Base-by-base conservation (phyloP, 371 early-diverging fungal genomes). In the Mucor velutinosus region DNA sequence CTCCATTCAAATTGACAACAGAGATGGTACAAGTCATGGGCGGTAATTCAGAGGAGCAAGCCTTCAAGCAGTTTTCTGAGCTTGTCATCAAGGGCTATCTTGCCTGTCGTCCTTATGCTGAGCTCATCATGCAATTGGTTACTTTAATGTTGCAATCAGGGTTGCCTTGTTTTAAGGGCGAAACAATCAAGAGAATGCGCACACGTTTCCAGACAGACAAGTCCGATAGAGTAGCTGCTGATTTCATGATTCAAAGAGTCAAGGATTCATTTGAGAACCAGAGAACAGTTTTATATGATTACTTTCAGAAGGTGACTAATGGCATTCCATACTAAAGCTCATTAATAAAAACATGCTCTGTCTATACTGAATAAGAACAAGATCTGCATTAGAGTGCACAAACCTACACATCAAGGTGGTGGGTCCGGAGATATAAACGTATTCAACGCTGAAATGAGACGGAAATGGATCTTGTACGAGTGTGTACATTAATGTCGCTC, bases 1-100 rank as follows among this genome's bases (percentile, higher is more conserved):
- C 97, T 3, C 99, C 99, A 0, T 98, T 99, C 89, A 99, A 99
- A 82, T 84, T 99, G 71, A 99, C 99, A 0, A 86, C 94, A 7
- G 99, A 99, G 80, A 99, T 99, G 92, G 89, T 99, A 39, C 90
- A 95, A 68, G 93, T 99, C 25, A 93, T 99, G 95, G 99, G 99
- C 27, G 95, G 95, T 15, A 87, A 88, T 37, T 80, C 88, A 14
- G 90, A 91, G 35, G 88, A 94, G 41, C 95, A 95, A 62, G 87
- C 91, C 17, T 99, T 94, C 79, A 79, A 86, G 58, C 87, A 90
- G 77, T 97, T 97, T 77, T 91, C 90, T 19, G 97, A 99, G 70
- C 83, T 96, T 12, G 90, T 92, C 33, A 87, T 99, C 66, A 95
- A 96, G 79, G 96, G 96, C 0, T 99, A 93, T 70, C 73, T 99